Base-by-base conservation (phyloP, 805 yeast species). In the Kodamaea fukazawae region DNA sequence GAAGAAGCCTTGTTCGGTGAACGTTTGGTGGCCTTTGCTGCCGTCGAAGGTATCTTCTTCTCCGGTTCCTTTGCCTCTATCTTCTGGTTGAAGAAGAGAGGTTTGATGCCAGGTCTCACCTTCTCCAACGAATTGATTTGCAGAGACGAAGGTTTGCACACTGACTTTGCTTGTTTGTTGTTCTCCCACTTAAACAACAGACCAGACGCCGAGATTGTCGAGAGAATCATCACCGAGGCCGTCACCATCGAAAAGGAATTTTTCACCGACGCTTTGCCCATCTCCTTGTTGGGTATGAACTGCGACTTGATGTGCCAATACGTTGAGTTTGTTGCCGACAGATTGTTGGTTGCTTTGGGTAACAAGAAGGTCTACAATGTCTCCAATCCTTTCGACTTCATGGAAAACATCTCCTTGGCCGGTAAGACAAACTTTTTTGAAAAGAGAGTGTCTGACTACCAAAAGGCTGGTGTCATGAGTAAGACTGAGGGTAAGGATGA, bases 341-440 rank as follows among this genome's bases (percentile, higher is more conserved):
- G 99, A 73, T 76, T 91, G 60, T 77, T 91, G 47, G 80, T 90
- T 41, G 80, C 98, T 4, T 77, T 91, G 51, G 99, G 99, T 51
- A 87, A 88, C 76, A 74, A 83, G 70, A 90, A 90, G 74, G 76
- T 76, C 50, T 91, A 79, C 80, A 86, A 88, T 56, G 91, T 76
- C 45, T 73, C 86, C 48, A 91, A 91, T 66, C 99, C 99, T 65
- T 91, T 91, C 64, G 99, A 91, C 68, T 91, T 91, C 63, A 91
- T 91, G 99, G 99, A 91, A 75, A 91, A 93, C 75, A 91, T 91
- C 58, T 91, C 98, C 7, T 79, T 91, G 55, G 95, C 97, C 44
- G 99, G 99, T 70, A 91, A 91, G 80, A 91, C 99, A 56, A 91
- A 93, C 76, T 91, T 91, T 81, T 91, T 91, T 62, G 99, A 91